phyloP scores from a whole-genome alignment of 257 asterid species.

The Solanum appendiculatum region DNA sequence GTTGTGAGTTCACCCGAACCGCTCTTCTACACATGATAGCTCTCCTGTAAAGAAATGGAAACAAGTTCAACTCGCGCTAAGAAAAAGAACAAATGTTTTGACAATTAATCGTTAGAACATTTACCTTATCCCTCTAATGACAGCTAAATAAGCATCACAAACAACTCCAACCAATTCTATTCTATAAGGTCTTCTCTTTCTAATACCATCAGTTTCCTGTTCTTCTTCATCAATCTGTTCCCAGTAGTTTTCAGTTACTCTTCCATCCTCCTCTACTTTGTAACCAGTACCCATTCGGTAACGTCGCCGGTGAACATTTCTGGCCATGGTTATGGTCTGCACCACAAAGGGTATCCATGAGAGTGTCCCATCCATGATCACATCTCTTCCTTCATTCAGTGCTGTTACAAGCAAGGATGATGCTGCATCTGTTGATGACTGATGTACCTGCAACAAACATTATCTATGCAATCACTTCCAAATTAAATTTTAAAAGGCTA shows the following conservation, averaged over 20 bases:
- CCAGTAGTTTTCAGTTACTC: conserved; percentile 9
- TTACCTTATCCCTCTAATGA: conserved; percentile 17
- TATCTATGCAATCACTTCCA: not conserved
- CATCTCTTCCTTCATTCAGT: conserved; percentile 90
- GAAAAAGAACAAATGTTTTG: not conserved
- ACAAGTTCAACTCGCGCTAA: not conserved
- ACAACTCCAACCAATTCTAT: conserved; percentile 16
- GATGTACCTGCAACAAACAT: conserved; percentile 58
- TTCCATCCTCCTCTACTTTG: conserved; percentile 9
- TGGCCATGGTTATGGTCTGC: conserved; percentile 15
- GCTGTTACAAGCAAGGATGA: conserved; percentile 89
- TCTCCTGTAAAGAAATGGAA: conserved; percentile 37
- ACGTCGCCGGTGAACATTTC: conserved; percentile 17
- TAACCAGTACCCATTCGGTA: conserved; percentile 13
- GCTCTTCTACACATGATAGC: conserved; percentile 91
- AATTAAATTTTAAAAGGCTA: not conserved
- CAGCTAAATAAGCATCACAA: conserved; percentile 17
- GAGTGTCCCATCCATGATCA: conserved; percentile 94
- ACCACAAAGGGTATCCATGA: conserved; percentile 96
- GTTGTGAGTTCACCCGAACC: conserved; percentile 82
- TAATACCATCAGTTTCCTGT: conserved; percentile 10
- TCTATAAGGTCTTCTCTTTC: conserved; percentile 8
- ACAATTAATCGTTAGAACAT: not conserved
- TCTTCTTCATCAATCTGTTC: conserved; percentile 5
- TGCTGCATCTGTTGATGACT: conserved; percentile 93